phyloP scores from a whole-genome alignment of 2,329 filamentous ascomycete genomes.

The Microcyclospora pomicola region DNA sequence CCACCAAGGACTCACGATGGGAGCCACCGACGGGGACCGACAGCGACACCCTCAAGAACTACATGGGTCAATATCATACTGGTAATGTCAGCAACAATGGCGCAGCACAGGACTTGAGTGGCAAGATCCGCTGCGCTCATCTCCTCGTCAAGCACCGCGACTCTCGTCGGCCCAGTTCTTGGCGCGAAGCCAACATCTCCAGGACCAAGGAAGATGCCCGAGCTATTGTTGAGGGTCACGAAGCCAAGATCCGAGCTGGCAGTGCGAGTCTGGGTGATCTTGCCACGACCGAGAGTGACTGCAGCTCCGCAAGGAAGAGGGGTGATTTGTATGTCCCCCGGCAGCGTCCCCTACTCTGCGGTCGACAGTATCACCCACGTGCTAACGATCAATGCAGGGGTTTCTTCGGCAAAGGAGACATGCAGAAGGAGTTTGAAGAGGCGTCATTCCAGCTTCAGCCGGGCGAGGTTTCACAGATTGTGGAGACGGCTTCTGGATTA shows the following conservation, averaged over 20 bases:
- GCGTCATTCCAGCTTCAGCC: slow-evolving; percentile 81
- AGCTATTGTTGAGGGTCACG: slow-evolving; percentile 60
- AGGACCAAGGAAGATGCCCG: slow-evolving; percentile 77
- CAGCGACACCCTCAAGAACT: slow-evolving; percentile 80
- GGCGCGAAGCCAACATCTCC: slow-evolving; percentile 82
- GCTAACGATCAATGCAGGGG: slow-evolving; percentile 39
- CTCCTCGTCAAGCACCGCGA: slow-evolving; percentile 86
- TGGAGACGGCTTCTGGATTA: slow-evolving; percentile 85
- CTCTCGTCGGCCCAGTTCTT: slow-evolving; percentile 80
- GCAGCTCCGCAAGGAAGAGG: slow-evolving; percentile 84
- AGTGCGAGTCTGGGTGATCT: slow-evolving; percentile 62
- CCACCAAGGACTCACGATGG: slow-evolving; percentile 82
- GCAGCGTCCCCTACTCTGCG: background rate
- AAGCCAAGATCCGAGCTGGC: slow-evolving; percentile 61
- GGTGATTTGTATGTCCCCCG: slow-evolving; percentile 56
- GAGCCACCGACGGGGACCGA: slow-evolving; percentile 82
- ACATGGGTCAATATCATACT: slow-evolving; percentile 78
- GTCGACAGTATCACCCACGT: slow-evolving; percentile 1
- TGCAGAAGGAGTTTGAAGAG: slow-evolving; percentile 98
- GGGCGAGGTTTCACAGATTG: slow-evolving; percentile 72
- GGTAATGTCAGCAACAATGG: slow-evolving; percentile 23
- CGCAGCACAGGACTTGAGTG: slow-evolving; percentile 32
- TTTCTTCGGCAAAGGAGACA: slow-evolving; percentile 86
- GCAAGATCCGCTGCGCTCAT: slow-evolving; percentile 88
- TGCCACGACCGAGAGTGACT: slow-evolving; percentile 81